Percentiles rank a stretch among this genome's conserved stretches.
phyloP scores from a whole-genome alignment of 2,329 filamentous ascomycete genomes.

The Tolypocladium sp. region DNA sequence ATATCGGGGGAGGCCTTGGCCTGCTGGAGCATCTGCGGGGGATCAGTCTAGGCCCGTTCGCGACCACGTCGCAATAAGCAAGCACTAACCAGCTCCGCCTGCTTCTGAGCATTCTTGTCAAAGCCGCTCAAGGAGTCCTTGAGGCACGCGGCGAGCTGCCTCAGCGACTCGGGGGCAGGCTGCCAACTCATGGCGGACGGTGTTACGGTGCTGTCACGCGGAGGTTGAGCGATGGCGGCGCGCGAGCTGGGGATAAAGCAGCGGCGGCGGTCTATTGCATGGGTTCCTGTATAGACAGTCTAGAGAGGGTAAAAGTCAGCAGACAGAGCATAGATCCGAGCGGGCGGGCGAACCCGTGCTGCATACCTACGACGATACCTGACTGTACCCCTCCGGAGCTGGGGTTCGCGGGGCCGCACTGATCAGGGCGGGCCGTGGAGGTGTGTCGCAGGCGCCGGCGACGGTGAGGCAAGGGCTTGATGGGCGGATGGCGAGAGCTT shows the following conservation, averaged over 20 bases:
- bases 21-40: constrained; percentile 75
- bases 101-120: constrained; percentile 71
- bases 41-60: constrained; percentile 2
- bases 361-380: not conserved
- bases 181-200: constrained; percentile 74
- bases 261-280: not conserved
- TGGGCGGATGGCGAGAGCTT: not conserved
- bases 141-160: constrained; percentile 80
- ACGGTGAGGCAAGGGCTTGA: not conserved
- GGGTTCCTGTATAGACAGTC: not conserved
- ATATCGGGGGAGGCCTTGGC: constrained; percentile 85
- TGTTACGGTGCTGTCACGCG: not conserved
- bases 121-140: constrained; percentile 86
- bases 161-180: constrained; percentile 76
- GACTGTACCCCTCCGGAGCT: not conserved
- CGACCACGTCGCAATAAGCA: not conserved
- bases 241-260: not conserved
- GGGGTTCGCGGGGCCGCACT: not conserved
- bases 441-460: not conserved
- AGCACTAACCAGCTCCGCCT: constrained; percentile 70
- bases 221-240: not conserved
- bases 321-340: no score
- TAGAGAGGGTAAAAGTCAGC: not conserved
- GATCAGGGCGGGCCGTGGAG: not conserved
- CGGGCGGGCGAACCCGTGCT: not conserved